Evolutionary conservation across 2,329 filamentous ascomycete species (phyloP).

Genomic region (Penicillium rolfsii): DNA sequence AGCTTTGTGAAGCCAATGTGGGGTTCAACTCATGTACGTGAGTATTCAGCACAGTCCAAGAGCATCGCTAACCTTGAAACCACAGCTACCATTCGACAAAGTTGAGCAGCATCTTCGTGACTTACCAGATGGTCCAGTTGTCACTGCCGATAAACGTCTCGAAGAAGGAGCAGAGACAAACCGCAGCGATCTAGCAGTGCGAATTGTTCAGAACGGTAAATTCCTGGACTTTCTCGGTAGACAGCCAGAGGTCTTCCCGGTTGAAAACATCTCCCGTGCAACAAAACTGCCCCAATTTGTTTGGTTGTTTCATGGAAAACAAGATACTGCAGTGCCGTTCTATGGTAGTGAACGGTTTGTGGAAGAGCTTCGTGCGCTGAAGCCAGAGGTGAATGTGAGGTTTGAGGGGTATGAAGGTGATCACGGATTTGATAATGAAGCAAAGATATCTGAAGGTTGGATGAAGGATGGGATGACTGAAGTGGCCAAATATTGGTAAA

Average conservation of each 20-base stretch:
- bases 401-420: conserved; percentile 7
- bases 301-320: conserved; percentile 13
- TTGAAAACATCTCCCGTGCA: conserved; percentile 11
- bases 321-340: conserved; percentile 13
- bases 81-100: conserved; percentile 9
- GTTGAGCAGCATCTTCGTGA: conserved; percentile 11
- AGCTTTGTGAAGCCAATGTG: conserved; percentile 13
- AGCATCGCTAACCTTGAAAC: neutral
- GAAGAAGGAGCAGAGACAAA: neutral
- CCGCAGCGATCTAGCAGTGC: conserved; percentile 5
- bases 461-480: conserved; percentile 3
- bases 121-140: conserved; percentile 1
- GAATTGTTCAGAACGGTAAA: conserved; percentile 13
- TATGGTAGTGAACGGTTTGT: conserved; percentile 4
- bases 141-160: conserved; percentile 7
- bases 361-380: conserved; percentile 2
- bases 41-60: too few relatives aligned
- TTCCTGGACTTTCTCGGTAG: conserved; percentile 12
- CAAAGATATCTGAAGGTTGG: neutral
- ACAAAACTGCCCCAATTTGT: conserved; percentile 4
- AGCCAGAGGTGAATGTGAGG: conserved; percentile 8
- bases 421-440: conserved; percentile 4
- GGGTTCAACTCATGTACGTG: conserved; percentile 6
- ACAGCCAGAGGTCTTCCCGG: conserved; percentile 10
- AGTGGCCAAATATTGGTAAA: conserved; percentile 1